Percentiles rank a stretch among this genome's conserved stretches.
These are phyloP conservation scores for Saccharomycopsis microspora DNA, from an alignment of 805 yeast species.

Conservation along the genomic window DNA sequence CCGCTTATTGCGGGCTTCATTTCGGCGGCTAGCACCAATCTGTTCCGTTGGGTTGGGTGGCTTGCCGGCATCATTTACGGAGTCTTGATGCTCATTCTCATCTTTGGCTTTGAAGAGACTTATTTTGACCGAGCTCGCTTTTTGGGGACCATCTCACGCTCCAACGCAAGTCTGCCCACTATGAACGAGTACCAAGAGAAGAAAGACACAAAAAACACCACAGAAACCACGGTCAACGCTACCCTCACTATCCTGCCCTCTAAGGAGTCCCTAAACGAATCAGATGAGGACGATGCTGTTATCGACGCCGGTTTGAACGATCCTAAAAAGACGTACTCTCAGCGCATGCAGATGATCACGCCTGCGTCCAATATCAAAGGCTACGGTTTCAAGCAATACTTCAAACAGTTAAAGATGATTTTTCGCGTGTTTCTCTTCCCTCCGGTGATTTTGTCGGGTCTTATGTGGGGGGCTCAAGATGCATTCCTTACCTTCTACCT, in stretches of 20 bases:
- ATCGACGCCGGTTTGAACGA: conserved; percentile 28
- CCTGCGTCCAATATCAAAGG: conserved; percentile 52
- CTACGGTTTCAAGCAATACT: conserved; percentile 53
- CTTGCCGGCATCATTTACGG: conserved; percentile 55
- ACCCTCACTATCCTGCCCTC: conserved; percentile 18
- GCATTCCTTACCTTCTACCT: conserved; percentile 65
- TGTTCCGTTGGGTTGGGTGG: conserved; percentile 79
- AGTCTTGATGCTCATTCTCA: conserved; percentile 37
- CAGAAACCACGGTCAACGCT: conserved; percentile 6
- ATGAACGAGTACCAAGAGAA: conserved; percentile 8
- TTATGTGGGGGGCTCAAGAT: conserved; percentile 77
- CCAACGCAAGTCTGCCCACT: not conserved
- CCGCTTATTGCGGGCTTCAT: conserved; percentile 74
- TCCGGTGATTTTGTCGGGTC: conserved; percentile 51
- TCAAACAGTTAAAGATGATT: conserved; percentile 36
- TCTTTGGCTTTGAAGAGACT: conserved; percentile 64
- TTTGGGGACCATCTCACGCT: conserved; percentile 11
- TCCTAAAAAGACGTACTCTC: conserved; percentile 31
- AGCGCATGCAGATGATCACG: conserved; percentile 38
- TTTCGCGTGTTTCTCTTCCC: conserved; percentile 52
- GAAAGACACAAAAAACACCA: conserved; percentile 8
- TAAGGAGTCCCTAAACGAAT: too few relatives aligned
- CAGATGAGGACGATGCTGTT: conserved; percentile 7
- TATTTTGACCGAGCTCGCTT: conserved; percentile 44
- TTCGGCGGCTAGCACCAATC: conserved; percentile 31